A percentile compares a stretch with the other conserved stretches of the same genome.
Evolutionary conservation across 2,329 filamentous ascomycete species (phyloP).

Genomic region (Ceratocystis ficicola): DNA sequence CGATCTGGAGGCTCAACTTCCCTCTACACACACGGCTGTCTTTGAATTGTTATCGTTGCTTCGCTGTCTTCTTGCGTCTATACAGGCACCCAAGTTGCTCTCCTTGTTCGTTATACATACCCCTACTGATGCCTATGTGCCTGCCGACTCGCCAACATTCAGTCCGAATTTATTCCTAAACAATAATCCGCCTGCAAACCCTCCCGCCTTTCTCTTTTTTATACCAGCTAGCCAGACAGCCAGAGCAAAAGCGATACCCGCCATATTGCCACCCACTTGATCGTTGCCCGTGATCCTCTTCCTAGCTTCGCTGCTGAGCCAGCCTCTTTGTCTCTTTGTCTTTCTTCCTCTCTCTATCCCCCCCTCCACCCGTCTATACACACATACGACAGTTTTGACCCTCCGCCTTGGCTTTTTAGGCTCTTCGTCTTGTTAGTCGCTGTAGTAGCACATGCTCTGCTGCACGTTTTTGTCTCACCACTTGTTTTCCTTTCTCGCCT

Average conservation of each 20-base stretch:
- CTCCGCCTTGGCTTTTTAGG: slow-evolving; percentile 1
- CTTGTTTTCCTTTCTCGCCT: slow-evolving; percentile 20
- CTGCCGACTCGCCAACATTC: not conserved
- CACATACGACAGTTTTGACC: not conserved
- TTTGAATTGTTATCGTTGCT: not conserved
- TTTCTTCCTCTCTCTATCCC: not conserved
- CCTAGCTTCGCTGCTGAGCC: not conserved
- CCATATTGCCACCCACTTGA: not conserved
- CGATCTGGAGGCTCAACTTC: no score
- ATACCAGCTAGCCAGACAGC: not conserved
- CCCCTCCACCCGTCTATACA: not conserved
- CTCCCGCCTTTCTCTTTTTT: not conserved
- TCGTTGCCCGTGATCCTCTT: not conserved
- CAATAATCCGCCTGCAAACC: not conserved
- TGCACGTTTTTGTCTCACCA: slow-evolving; percentile 16
- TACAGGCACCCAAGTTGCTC: not conserved
- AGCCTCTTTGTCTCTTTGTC: not conserved
- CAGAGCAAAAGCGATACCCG: not conserved
- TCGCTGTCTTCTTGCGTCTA: not conserved
- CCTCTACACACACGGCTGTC: not conserved
- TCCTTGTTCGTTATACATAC: not conserved
- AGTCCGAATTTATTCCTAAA: slow-evolving; percentile 1
- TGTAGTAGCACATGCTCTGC: slow-evolving; percentile 1
- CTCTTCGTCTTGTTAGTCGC: not conserved
- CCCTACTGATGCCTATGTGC: not conserved